Base-by-base conservation (phyloP, 139 green algal species). In the Coccomyxa sp. region DNA sequence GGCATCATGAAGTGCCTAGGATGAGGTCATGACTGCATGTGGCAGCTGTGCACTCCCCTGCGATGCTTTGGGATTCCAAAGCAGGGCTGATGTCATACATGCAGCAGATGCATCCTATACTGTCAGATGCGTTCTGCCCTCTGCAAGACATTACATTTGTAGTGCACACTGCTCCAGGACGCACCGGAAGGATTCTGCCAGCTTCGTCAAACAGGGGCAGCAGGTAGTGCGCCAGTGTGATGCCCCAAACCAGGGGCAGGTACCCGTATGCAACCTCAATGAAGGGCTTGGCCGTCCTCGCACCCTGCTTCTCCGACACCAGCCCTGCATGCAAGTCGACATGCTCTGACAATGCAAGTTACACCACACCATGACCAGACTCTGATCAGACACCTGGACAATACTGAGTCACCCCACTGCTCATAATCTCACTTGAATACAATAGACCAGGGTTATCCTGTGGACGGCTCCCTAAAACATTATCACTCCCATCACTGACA, bases 191-290 rank as follows among this genome's bases (percentile, higher is more conserved):
- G 7, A 93, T 78, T 36, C 14, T 22, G 2, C 89, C 89, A 0
- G 82, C 88, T 71, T 95, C 88, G 35, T 76, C 78, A 29, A 93
- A 79, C 16, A 89, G 69, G 2, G 76, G 70, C 37, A 77, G 39
- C 70, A 92, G 73, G 78, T 91, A 94, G 82, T 90, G 83, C 31
- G 86, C 76, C 50, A 95, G 84, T 0, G 89, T 92, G 79, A 54
- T 86, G 0, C 76, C 83, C 88, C 88, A 94, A 18, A 87, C 82
- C 33, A 95, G 73, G 10, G 90, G 90, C 74, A 94, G 55, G 79
- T 93, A 95, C 34, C 83, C 86, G 55, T 95, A 95, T 0, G 79
- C 79, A 55, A 92, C 71, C 38, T 83, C 68, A 27, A 94, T 12
- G 72, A 95, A 95, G 0, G 50, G 50, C 50, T 64, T 64, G 50